Evolutionary conservation across 2,329 filamentous ascomycete genomes (phyloP).

Genomic region (Chalaropsis thielavioides): DNA sequence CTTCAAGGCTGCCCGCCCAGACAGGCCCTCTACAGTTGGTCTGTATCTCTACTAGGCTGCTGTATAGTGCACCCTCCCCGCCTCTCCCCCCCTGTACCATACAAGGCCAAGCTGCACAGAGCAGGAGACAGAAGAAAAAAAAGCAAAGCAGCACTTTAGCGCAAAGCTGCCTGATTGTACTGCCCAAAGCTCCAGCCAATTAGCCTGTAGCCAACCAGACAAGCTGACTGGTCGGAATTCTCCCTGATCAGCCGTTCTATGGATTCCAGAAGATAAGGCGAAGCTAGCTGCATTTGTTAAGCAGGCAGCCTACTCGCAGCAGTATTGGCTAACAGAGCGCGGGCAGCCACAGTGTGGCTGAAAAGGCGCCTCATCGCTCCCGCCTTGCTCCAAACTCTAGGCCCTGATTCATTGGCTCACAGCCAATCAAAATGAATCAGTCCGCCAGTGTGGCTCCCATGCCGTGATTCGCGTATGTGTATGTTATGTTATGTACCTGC

Average conservation of each 20-base stretch:
- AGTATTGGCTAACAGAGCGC: neutral
- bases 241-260: neutral
- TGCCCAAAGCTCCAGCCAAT: neutral
- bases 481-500: neutral
- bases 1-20: too few relatives aligned
- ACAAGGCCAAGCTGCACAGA: neutral
- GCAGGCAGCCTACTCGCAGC: neutral
- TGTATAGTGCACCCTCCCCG: neutral
- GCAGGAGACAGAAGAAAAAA: neutral
- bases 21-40: too few relatives aligned
- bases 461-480: neutral
- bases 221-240: neutral
- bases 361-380: too few relatives aligned
- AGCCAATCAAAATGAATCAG: neutral
- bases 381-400: too few relatives aligned
- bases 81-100: neutral
- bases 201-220: neutral
- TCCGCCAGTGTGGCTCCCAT: neutral
- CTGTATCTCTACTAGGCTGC: neutral
- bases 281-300: neutral
- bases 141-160: neutral
- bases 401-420: too few relatives aligned
- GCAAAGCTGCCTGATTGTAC: constrained; percentile 6
- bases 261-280: neutral
- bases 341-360: neutral